Evolutionary conservation across 257 asterid genomes (phyloP).

Genomic region (Fraxinus anomala): DNA sequence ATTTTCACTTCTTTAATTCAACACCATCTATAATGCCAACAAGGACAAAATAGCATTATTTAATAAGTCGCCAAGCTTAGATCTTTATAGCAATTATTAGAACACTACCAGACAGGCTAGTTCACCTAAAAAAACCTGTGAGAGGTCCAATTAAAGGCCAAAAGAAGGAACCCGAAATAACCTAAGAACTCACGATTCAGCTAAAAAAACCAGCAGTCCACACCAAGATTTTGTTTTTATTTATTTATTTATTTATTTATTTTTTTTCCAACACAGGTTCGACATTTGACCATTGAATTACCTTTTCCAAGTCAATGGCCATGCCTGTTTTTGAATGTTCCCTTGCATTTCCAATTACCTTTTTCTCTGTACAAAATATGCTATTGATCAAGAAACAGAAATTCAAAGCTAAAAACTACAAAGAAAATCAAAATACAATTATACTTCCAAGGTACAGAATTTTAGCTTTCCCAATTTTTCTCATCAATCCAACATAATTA

Average conservation of each 20-base stretch:
- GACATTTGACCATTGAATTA: too few relatives aligned
- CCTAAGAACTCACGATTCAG: too few relatives aligned
- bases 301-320: too few relatives aligned
- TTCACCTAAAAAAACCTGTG: too few relatives aligned
- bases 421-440: not conserved
- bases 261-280: too few relatives aligned
- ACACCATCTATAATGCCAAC: not conserved
- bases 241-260: too few relatives aligned
- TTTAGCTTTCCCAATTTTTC: not conserved
- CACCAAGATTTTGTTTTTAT: too few relatives aligned
- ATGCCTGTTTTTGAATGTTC: not conserved
- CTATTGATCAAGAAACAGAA: not conserved
- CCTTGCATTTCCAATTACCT: not conserved
- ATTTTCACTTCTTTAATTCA: not conserved
- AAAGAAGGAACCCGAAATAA: too few relatives aligned
- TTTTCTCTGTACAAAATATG: not conserved
- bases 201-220: too few relatives aligned
- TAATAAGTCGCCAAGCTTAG: not conserved
- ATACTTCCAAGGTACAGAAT: not conserved
- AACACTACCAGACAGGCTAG: not conserved
- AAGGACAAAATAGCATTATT: not conserved
- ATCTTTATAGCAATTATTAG: not conserved
- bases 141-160: too few relatives aligned
- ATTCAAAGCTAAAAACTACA: not conserved
- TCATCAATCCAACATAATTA: conserved; percentile 11